These are phyloP conservation scores for Naganishia kalamii DNA, from an alignment of 768 basidiomycete genomes.

Conservation along the genomic window DNA sequence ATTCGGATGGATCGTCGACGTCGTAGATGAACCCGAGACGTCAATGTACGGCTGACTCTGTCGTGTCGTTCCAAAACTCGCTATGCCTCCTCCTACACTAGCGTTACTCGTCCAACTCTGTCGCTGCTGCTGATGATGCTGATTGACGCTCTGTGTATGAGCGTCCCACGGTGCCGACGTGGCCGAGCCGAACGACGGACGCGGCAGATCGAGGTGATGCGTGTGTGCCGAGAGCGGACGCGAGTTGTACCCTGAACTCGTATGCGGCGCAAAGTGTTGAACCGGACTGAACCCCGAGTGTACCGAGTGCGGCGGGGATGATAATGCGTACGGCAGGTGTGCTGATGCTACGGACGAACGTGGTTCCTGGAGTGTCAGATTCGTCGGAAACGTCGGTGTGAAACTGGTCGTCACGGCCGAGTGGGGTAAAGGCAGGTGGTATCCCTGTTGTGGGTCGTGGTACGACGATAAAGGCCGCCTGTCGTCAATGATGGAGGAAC, in stretches of 20 bases:
- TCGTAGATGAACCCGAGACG: background rate
- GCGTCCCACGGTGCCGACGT: constrained; percentile 9
- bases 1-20: background rate
- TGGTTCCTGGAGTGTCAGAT: background rate
- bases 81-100: too few species aligned
- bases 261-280: background rate
- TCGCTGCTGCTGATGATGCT: background rate
- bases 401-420: background rate
- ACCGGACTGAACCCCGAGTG: constrained; percentile 7
- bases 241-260: background rate
- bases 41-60: constrained; percentile 14
- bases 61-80: too few species aligned
- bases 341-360: background rate
- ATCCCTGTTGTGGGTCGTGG: constrained; percentile 5
- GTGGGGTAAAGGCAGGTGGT: background rate
- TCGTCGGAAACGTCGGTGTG: background rate
- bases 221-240: background rate
- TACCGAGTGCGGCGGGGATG: background rate
- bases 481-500: background rate
- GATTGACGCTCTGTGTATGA: background rate
- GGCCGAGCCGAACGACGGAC: constrained; percentile 1
- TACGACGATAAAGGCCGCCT: background rate
- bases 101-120: constrained; percentile 17
- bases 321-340: background rate
- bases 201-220: background rate